These are phyloP conservation scores for Haplosporangium sp. DNA, from an alignment of 371 early-diverging fungal species.

Conservation along the genomic window DNA sequence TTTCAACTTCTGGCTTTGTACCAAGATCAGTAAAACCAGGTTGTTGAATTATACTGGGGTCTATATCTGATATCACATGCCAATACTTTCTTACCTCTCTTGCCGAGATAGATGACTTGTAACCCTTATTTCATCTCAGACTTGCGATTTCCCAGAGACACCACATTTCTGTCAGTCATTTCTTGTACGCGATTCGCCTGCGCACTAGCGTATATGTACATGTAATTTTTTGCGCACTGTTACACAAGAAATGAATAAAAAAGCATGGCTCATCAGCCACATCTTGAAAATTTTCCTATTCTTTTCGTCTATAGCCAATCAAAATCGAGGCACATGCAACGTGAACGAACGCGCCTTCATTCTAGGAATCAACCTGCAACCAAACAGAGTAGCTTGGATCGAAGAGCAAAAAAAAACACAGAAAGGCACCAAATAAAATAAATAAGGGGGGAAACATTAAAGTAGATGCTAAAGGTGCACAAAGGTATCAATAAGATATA, in stretches of 20 bases:
- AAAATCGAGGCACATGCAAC: background rate
- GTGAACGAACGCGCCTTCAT: conserved; percentile 4
- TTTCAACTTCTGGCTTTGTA: too few relatives aligned
- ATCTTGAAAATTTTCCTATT: background rate
- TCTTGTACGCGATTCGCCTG: too few relatives aligned
- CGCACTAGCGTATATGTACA: too few relatives aligned
- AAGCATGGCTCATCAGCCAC: background rate
- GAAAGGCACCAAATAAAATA: background rate
- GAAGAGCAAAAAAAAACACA: background rate
- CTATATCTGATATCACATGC: too few relatives aligned
- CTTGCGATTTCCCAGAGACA: too few relatives aligned
- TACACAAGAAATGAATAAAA: background rate
- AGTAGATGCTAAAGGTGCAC: background rate
- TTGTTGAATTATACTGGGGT: too few relatives aligned
- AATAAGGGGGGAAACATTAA: background rate
- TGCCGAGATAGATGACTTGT: too few relatives aligned
- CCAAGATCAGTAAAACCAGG: too few relatives aligned
- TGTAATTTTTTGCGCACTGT: background rate
- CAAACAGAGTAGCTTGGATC: background rate
- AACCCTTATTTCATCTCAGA: too few relatives aligned
- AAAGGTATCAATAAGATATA: background rate
- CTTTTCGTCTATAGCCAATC: background rate
- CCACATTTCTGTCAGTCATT: too few relatives aligned
- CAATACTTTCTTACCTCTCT: too few relatives aligned
- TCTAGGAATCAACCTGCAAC: background rate